Evolutionary conservation across 768 basidiomycete species (phyloP), one percentile per base, ranked within the genome.

Genomic region (Lentinula boryana): DNA sequence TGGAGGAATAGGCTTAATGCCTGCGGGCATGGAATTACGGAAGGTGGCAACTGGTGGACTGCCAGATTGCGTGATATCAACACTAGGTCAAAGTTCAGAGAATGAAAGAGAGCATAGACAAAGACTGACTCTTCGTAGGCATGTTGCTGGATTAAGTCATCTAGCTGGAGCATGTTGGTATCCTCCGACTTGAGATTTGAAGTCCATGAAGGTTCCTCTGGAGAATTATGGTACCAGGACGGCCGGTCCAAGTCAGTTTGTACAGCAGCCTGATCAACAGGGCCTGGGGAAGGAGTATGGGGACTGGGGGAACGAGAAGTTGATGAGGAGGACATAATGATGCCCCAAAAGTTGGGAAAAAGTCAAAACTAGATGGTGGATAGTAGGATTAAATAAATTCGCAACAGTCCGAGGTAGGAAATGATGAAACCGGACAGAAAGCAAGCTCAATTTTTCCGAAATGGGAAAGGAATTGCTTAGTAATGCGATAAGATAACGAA

Each of bases 271-370:
- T 78, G 74, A 59, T 78, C 68, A n/a, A 74, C 72, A 67, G 89
- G 85, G 13, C 80, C 80, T 0, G 83, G 73, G 55, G 87, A 87
- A 57, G 89, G 88, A 0, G 88, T 90, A 50, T 78, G 72, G 5
- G 89, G 89, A 0, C 89, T 90, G 1, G 87, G 80, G 4, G 89
- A 89, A 49, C 89, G 86, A 58, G 89, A 88, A 68, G 79, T 72
- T 12, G 85, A 80, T 66, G 85, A 82, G 62, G 84, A 81, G 63
- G 86, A 84, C 86, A 86, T 86, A 69, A 10, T 48, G 21, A 2
- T 33, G 51, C 51, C 51, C 51, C 51, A 53, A 48, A 53, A 7
- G 15, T 53, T 53, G 46, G 46, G 46, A 21, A 9, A 38, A 23
- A 48, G 18, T 13, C 15, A 10, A 43, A n/a, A 43, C 13, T 43